Conservation (phyloP, 768 basidiomycete species). For the Trametes maxima region DNA sequence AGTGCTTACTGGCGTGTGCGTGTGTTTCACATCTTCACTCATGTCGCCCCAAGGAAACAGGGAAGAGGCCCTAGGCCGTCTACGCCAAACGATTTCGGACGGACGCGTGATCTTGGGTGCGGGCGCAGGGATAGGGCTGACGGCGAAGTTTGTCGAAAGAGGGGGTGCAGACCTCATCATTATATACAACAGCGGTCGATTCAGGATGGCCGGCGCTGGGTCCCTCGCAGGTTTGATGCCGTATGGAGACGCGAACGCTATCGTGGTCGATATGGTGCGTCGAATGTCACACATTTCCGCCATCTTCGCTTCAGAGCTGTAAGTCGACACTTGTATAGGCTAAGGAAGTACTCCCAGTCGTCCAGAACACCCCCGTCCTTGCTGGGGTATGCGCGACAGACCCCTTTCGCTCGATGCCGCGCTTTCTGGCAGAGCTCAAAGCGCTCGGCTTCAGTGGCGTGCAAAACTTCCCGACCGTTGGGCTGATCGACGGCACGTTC, state of each 20-base stretch:
- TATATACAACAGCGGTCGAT: slow-evolving; percentile 25
- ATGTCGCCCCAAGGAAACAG: slow-evolving; percentile 21
- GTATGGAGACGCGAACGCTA: slow-evolving; percentile 24
- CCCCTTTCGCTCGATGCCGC: slow-evolving; percentile 26
- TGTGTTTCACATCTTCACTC: too few species aligned
- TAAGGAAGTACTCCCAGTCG: slow-evolving; percentile 23
- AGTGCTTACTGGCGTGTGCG: too few species aligned
- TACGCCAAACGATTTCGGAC: slow-evolving; percentile 19
- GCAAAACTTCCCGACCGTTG: slow-evolving; percentile 29
- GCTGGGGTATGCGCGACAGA: slow-evolving; percentile 27
- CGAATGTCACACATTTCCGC: background rate
- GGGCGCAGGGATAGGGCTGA: slow-evolving; percentile 24
- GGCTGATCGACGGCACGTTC: slow-evolving; percentile 25
- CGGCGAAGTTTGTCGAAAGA: slow-evolving; percentile 24
- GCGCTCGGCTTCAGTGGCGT: slow-evolving; percentile 27
- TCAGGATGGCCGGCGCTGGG: slow-evolving; percentile 23
- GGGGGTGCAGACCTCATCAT: slow-evolving; percentile 26
- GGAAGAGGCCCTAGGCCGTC: slow-evolving; percentile 18
- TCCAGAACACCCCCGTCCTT: slow-evolving; percentile 18
- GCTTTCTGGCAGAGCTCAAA: slow-evolving; percentile 22
- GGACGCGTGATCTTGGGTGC: slow-evolving; percentile 22
- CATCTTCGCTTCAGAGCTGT: background rate
- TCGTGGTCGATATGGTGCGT: slow-evolving; percentile 23
- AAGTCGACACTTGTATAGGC: slow-evolving; percentile 7
- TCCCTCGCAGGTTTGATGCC: slow-evolving; percentile 25